Evolutionary conservation across 176 grass and related monocot genomes (phyloP).

Genomic region (Paspalum notatum): DNA sequence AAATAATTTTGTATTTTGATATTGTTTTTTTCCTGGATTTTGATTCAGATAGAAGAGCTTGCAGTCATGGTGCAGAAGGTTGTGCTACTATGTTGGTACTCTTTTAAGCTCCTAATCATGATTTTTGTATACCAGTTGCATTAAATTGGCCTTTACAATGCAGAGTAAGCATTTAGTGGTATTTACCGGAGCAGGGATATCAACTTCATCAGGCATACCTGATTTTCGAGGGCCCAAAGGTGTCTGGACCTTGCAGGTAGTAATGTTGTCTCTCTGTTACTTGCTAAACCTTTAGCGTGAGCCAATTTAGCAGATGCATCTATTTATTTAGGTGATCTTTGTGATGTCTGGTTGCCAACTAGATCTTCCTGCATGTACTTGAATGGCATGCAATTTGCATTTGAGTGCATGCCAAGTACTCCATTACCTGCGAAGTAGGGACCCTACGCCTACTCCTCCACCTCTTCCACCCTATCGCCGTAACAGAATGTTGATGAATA

Average conservation of each 20-base stretch:
- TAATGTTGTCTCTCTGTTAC: conserved; percentile 7
- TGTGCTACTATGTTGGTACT: conserved; percentile 14
- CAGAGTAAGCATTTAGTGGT: conserved; percentile 99
- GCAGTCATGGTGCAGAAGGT: conserved; percentile 85
- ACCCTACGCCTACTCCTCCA: too few relatives aligned
- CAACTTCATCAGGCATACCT: conserved; percentile 94
- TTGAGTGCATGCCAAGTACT: conserved; percentile 24
- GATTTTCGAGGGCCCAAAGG: conserved; percentile 97
- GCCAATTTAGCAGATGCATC: conserved; percentile 1
- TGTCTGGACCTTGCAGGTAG: conserved; percentile 98
- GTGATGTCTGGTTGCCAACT: conserved; percentile 1
- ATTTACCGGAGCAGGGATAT: conserved; percentile 97
- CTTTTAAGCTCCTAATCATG: conserved; percentile 22
- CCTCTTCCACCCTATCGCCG: too few relatives aligned
- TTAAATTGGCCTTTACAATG: conserved; percentile 33
- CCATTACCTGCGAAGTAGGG: too few relatives aligned
- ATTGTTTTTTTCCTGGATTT: conserved; percentile 20
- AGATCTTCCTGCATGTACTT: conserved; percentile 13
- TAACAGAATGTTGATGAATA: too few relatives aligned
- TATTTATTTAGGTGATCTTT: conserved; percentile 14
- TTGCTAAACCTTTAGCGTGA: not conserved
- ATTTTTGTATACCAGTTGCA: conserved; percentile 27
- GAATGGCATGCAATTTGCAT: not conserved
- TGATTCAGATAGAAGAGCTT: conserved; percentile 90
- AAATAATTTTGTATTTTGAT: conserved; percentile 25